These are phyloP conservation scores for Eremothecium sinecaudum DNA, from an alignment of 1,139 yeast species.

Conservation along the genomic window DNA sequence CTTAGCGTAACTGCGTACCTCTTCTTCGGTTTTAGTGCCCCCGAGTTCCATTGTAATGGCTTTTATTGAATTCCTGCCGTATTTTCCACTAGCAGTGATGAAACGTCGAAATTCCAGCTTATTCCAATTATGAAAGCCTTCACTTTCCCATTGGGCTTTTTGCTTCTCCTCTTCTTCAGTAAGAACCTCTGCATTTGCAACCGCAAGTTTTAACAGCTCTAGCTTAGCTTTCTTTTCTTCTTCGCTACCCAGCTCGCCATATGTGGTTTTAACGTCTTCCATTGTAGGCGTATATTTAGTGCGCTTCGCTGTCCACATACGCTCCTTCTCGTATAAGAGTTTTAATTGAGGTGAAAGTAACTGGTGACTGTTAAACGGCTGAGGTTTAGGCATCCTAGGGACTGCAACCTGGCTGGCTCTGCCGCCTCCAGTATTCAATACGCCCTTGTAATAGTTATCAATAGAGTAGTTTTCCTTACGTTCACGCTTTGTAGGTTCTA, in stretches of 20 bases:
- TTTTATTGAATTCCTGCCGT: slow-evolving; percentile 57
- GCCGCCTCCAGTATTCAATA: slow-evolving; percentile 51
- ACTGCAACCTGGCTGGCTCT: slow-evolving; percentile 44
- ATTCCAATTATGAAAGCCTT: slow-evolving; percentile 62
- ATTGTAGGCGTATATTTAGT: slow-evolving; percentile 28
- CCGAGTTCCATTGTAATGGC: slow-evolving; percentile 57
- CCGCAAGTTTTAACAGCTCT: slow-evolving; percentile 49
- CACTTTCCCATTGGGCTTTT: slow-evolving; percentile 44
- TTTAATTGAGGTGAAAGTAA: slow-evolving; percentile 54
- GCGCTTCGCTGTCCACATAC: slow-evolving; percentile 34
- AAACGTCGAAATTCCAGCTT: slow-evolving; percentile 65
- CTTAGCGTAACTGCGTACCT: slow-evolving; percentile 54
- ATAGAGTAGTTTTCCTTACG: slow-evolving; percentile 70
- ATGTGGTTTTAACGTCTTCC: slow-evolving; percentile 34
- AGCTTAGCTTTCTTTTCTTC: slow-evolving; percentile 38
- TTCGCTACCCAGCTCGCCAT: slow-evolving; percentile 33
- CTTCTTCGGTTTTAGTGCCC: slow-evolving; percentile 50
- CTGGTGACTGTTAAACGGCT: slow-evolving; percentile 63
- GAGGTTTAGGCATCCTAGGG: slow-evolving; percentile 52
- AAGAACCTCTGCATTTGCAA: slow-evolving; percentile 54
- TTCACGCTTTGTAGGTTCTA: slow-evolving; percentile 69
- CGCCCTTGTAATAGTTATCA: slow-evolving; percentile 73
- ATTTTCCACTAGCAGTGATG: slow-evolving; percentile 49
- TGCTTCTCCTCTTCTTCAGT: slow-evolving; percentile 57
- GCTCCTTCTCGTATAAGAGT: slow-evolving; percentile 58